phyloP scores from a whole-genome alignment of 2,329 filamentous ascomycete genomes.

The Scedosporium apiospermum region DNA sequence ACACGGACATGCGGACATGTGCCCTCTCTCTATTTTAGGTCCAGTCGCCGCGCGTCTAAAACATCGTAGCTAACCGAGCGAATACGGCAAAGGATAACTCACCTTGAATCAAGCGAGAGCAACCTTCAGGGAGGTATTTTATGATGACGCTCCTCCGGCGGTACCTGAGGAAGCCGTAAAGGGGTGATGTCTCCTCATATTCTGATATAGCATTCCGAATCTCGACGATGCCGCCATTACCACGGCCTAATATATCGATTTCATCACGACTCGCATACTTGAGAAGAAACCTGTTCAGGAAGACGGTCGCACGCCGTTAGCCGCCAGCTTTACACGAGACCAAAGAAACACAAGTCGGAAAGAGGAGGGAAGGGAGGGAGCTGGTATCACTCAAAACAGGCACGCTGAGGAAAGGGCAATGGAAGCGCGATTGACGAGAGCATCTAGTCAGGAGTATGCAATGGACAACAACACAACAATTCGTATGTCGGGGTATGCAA shows the following conservation, averaged over 20 bases:
- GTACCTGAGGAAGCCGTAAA: conserved; percentile 89
- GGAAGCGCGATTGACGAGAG: background rate
- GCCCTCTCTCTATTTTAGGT: background rate
- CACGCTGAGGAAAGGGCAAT: too few species aligned
- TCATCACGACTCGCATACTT: conserved; percentile 87
- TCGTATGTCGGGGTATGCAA: background rate
- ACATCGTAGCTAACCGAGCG: background rate
- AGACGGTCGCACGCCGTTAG: background rate
- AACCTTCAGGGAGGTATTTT: conserved; percentile 85
- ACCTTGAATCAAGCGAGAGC: conserved; percentile 91
- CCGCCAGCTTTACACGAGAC: background rate
- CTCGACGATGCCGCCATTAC: conserved; percentile 75
- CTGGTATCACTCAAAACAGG: too few species aligned
- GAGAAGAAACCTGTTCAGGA: conserved; percentile 69
- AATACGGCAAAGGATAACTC: conserved; percentile 19
- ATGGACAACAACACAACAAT: too few species aligned
- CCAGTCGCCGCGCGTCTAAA: background rate
- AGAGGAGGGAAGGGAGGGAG: background rate
- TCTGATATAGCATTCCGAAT: conserved; percentile 67
- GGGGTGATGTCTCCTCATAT: conserved; percentile 75
- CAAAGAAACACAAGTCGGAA: background rate
- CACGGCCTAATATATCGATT: conserved; percentile 66
- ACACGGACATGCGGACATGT: background rate
- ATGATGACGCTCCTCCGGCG: conserved; percentile 81
- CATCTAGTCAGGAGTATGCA: background rate